Evolutionary conservation across 768 basidiomycete species (phyloP).

Genomic region (Hemileccinum impolitum): DNA sequence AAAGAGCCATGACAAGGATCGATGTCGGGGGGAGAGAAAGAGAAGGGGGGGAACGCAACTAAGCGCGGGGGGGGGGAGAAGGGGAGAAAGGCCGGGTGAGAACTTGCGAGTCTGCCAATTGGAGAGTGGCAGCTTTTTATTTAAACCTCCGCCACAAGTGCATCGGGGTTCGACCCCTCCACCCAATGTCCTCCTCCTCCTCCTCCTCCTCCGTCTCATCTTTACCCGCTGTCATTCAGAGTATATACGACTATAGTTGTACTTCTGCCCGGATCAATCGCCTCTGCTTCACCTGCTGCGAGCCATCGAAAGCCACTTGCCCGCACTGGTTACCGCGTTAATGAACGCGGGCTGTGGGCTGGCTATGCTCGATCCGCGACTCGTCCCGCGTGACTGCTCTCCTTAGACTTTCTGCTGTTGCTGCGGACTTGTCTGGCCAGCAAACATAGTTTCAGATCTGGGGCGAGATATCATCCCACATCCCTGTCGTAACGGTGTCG

Average conservation of each 20-base stretch:
- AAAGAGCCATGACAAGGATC: conserved; percentile 25
- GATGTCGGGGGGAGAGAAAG: conserved; percentile 2
- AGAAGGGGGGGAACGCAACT: background rate
- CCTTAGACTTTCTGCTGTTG: too few relatives aligned
- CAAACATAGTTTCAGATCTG: too few relatives aligned
- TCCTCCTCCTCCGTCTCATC: too few relatives aligned
- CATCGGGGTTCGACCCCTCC: background rate
- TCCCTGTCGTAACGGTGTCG: background rate
- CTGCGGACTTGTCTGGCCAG: background rate
- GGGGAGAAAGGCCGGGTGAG: conserved; percentile 26
- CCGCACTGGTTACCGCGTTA: too few relatives aligned
- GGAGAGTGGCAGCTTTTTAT: conserved; percentile 9
- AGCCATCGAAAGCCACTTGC: too few relatives aligned
- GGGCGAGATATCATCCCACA: background rate
- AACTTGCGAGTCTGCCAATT: conserved; percentile 20
- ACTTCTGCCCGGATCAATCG: too few relatives aligned
- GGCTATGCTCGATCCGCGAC: background rate
- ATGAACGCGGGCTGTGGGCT: too few relatives aligned
- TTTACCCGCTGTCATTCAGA: too few relatives aligned
- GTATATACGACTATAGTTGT: too few relatives aligned
- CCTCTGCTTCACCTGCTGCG: too few relatives aligned
- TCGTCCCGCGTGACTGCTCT: background rate
- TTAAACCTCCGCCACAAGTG: conserved; percentile 28
- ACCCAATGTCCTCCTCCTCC: background rate
- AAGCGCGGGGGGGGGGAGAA: conserved; percentile 20